These are phyloP conservation scores for Zoysia matrella DNA, from an alignment of 202 grass and related monocot species.

Conservation along the genomic window DNA sequence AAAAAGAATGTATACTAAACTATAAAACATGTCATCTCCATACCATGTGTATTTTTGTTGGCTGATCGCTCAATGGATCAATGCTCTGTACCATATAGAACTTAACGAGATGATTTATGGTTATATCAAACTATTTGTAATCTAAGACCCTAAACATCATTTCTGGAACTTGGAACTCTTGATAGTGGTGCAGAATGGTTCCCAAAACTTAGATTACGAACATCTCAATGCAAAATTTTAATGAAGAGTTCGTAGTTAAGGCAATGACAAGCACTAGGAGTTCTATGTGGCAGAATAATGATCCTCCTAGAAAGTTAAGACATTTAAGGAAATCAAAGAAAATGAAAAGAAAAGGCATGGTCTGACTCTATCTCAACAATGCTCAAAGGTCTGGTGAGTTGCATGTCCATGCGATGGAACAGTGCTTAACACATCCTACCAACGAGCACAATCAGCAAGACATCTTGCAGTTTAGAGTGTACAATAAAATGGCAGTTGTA, in stretches of 20 bases:
- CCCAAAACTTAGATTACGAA: background rate
- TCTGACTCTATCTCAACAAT: background rate
- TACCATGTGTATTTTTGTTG: background rate
- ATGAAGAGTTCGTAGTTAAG: background rate
- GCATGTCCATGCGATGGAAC: background rate
- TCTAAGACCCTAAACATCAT: background rate
- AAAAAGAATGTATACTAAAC: background rate
- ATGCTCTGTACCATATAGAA: background rate
- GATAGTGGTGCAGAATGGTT: background rate
- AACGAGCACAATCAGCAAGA: background rate
- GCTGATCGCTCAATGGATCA: background rate
- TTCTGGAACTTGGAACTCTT: background rate
- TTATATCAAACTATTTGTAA: background rate
- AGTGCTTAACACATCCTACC: background rate
- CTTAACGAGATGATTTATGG: background rate
- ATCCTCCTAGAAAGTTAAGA: background rate
- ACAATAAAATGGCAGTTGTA: background rate
- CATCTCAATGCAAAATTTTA: background rate
- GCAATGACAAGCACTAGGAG: background rate
- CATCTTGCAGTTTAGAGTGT: background rate
- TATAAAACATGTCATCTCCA: background rate
- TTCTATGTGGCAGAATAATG: slow-evolving; percentile 6
- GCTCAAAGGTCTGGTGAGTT: background rate
- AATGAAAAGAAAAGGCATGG: background rate
- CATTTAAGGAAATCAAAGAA: background rate